Percentiles rank a stretch among this genome's conserved stretches.
These are phyloP conservation scores for Brettanomyces nanus DNA, from an alignment of 805 yeast genomes.

Conservation along the genomic window DNA sequence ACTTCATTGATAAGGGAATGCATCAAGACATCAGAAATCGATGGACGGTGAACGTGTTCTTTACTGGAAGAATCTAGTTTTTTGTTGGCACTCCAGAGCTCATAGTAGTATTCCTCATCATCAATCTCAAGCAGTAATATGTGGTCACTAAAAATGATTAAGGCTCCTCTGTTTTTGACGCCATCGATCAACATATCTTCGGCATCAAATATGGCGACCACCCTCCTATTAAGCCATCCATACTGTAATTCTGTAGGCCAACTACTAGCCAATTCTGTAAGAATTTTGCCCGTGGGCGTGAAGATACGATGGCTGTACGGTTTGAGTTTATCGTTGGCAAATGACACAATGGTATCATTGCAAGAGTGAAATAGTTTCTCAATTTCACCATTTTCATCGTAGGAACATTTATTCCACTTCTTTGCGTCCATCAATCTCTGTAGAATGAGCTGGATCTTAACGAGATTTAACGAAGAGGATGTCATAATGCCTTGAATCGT, in stretches of 20 bases:
- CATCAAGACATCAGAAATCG: conserved; percentile 76
- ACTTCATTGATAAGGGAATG: conserved; percentile 83
- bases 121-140: conserved; percentile 53
- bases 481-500: conserved; percentile 54
- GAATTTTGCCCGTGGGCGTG: conserved; percentile 84
- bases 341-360: conserved; percentile 66
- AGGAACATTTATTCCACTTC: conserved; percentile 29
- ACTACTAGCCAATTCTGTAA: conserved; percentile 72
- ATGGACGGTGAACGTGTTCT: conserved; percentile 35
- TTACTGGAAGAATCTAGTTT: neutral
- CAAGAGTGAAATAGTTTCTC: conserved; percentile 43
- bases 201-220: conserved; percentile 61
- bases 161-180: conserved; percentile 37
- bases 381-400: conserved; percentile 20
- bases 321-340: conserved; percentile 49
- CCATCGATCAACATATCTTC: conserved; percentile 19
- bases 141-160: conserved; percentile 77
- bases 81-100: conserved; percentile 8
- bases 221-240: conserved; percentile 83
- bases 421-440: conserved; percentile 48
- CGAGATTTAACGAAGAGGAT: conserved; percentile 56
- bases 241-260: conserved; percentile 87
- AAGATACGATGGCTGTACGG: conserved; percentile 61
- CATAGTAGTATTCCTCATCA: conserved; percentile 33
- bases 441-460: conserved; percentile 61